phyloP scores from a whole-genome alignment of 1,139 yeast species.

The Candida dubliniensis region DNA sequence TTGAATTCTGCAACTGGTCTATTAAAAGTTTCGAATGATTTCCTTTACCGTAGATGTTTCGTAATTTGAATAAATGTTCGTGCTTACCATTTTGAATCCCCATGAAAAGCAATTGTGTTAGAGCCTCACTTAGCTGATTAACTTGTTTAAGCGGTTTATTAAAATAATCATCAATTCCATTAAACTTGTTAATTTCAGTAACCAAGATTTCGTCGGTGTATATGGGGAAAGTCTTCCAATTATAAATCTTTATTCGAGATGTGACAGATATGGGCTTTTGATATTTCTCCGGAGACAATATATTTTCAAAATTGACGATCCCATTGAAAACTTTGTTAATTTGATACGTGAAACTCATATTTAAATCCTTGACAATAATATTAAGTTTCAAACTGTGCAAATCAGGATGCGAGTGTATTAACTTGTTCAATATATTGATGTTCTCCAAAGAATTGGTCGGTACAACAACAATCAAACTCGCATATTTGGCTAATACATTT shows the following conservation, averaged over 20 bases:
- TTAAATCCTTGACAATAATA: conserved; percentile 33
- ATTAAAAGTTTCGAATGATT: conserved; percentile 36
- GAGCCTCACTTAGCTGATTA: conserved; percentile 25
- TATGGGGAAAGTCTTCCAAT: conserved; percentile 37
- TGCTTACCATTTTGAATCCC: conserved; percentile 15
- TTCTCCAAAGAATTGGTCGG: conserved; percentile 21
- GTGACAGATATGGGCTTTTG: conserved; percentile 17
- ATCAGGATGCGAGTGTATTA: conserved; percentile 12
- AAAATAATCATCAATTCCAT: conserved; percentile 31
- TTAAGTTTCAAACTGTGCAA: conserved; percentile 18
- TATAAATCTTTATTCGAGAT: conserved; percentile 25
- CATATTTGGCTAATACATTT: conserved; percentile 19
- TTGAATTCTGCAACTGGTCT: conserved; percentile 24
- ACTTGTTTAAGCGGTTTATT: conserved; percentile 37
- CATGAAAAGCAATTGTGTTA: conserved; percentile 27
- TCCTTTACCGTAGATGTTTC: conserved; percentile 43
- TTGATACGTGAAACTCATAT: conserved; percentile 29
- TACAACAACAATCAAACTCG: conserved; percentile 41
- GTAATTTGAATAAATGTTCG: conserved; percentile 25
- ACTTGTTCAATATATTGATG: conserved; percentile 13
- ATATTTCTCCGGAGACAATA: conserved; percentile 11
- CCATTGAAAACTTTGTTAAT: conserved; percentile 26
- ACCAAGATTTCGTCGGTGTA: conserved; percentile 27
- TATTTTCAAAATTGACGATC: conserved; percentile 22
- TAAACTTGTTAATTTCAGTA: conserved; percentile 18